Evolutionary conservation across 441 rosid species (phyloP), one percentile per base, ranked within the genome.

Genomic region (Adansonia madagascariensis): DNA sequence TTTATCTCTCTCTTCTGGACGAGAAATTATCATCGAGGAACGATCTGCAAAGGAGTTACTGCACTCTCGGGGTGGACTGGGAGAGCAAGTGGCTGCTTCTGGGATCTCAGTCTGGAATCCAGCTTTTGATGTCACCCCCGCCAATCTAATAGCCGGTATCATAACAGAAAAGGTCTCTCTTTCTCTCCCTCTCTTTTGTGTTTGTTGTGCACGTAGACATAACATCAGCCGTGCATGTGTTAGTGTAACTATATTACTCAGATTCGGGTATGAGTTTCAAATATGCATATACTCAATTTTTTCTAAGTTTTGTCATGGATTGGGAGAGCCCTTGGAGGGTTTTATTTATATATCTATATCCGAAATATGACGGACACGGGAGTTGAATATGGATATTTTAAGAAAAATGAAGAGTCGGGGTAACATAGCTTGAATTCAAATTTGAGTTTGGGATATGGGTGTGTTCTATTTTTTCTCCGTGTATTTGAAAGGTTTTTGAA

Each of bases 31-130:
- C 24, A 91, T 95, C 72, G 99, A 95, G 81, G 95, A 92, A 84
- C 84, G 99, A 78, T 80, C 97, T 0, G 79, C 94, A 0, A 89
- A 90, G 80, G 99, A 95, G 76, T 73, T 95, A 85, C 62, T 90
- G 83, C 64, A 88, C 82, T 64, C 97, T 0, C 90, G 80, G 0
- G 99, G 98, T 80, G 99, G 99, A 73, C 93, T 92, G 2, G 99
- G 99, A 53, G 97, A 93, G 79, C 97, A 92, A 82, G 89, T 95
- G 18, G 99, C 97, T 62, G 97, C 97, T 61, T 86, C 93, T 20
- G 97, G 97, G 75, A 89, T 95, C 76, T 78, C 86, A 8, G 97
- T 92, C 47, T 95, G 97, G 99, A 93, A 93, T 82, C 99, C 96
- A 6, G 99, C 99, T 83, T 91, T 95, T 55, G 98, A 94, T 82